Percentiles rank a stretch among this genome's conserved stretches.
Conservation (phyloP, 164 flowering plant genomes). For the Litsea cubeba region DNA sequence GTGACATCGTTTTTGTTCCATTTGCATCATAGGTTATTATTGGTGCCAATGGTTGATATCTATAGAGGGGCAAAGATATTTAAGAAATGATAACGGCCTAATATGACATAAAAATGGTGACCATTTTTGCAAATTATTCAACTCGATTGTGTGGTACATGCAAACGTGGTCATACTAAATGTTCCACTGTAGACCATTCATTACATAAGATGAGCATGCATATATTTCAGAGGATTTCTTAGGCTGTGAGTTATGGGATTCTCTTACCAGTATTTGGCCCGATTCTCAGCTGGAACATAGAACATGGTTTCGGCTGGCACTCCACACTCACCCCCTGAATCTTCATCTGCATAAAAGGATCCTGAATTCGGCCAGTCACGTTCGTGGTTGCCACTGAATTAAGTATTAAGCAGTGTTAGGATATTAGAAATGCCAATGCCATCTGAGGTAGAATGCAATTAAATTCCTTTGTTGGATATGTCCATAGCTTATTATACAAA, state of each 20-base stretch:
- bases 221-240: neutral
- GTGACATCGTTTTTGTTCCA: neutral
- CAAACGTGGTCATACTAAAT: neutral
- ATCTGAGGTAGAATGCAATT: neutral
- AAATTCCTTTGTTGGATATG: neutral
- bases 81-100: too few relatives aligned
- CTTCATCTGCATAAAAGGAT: conserved; percentile 53
- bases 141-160: neutral
- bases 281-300: conserved; percentile 79
- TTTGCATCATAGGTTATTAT: neutral
- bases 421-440: neutral
- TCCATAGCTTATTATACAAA: conserved; percentile 10
- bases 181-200: neutral
- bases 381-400: conserved; percentile 84
- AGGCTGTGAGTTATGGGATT: neutral
- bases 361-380: conserved; percentile 89
- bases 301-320: conserved; percentile 80
- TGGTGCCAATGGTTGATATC: neutral
- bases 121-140: neutral
- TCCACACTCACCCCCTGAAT: conserved; percentile 94
- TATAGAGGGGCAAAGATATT: neutral
- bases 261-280: conserved; percentile 84
- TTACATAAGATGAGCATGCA: neutral
- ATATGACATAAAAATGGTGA: neutral
- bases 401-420: conserved; percentile 3